phyloP scores from a whole-genome alignment of 1,139 yeast genomes.

The Suhomyces wounanorum region DNA sequence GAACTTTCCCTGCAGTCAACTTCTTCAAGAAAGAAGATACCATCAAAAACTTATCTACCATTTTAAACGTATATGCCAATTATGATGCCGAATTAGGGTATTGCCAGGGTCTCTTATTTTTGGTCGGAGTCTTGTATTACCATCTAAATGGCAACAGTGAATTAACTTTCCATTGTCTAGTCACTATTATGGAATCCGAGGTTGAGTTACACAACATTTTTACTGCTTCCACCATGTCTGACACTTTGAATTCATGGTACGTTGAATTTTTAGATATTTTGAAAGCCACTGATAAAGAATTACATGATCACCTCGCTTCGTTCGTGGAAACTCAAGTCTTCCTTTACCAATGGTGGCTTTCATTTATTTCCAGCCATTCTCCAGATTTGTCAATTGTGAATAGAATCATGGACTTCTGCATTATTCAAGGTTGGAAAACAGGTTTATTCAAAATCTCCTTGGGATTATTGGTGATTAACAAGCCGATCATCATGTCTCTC shows the following conservation, averaged over 20 bases:
- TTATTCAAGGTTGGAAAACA: conserved; percentile 66
- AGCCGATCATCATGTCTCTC: conserved; percentile 52
- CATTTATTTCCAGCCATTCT: conserved; percentile 63
- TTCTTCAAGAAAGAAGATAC: conserved; percentile 52
- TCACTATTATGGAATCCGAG: conserved; percentile 64
- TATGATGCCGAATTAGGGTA: conserved; percentile 72
- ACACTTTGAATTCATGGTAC: conserved; percentile 56
- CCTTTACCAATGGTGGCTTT: conserved; percentile 66
- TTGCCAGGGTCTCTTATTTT: conserved; percentile 69
- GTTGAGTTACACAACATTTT: conserved; percentile 59
- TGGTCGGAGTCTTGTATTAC: conserved; percentile 63
- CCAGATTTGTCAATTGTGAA: conserved; percentile 54
- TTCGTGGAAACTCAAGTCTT: conserved; percentile 49
- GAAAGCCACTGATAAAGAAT: conserved; percentile 39
- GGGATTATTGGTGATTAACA: conserved; percentile 55
- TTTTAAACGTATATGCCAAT: conserved; percentile 66
- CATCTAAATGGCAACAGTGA: conserved; percentile 47
- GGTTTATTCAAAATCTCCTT: conserved; percentile 63
- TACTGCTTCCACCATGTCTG: conserved; percentile 53
- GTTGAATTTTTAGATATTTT: conserved; percentile 54
- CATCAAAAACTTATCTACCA: conserved; percentile 51
- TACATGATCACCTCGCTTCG: conserved; percentile 46
- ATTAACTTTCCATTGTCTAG: conserved; percentile 57
- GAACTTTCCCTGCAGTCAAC: conserved; percentile 62
- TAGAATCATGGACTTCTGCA: conserved; percentile 55